Percentiles rank a stretch among this genome's conserved stretches.
Evolutionary conservation across 2,329 filamentous ascomycete species (phyloP).

Genomic region (Graphilbum sp.): DNA sequence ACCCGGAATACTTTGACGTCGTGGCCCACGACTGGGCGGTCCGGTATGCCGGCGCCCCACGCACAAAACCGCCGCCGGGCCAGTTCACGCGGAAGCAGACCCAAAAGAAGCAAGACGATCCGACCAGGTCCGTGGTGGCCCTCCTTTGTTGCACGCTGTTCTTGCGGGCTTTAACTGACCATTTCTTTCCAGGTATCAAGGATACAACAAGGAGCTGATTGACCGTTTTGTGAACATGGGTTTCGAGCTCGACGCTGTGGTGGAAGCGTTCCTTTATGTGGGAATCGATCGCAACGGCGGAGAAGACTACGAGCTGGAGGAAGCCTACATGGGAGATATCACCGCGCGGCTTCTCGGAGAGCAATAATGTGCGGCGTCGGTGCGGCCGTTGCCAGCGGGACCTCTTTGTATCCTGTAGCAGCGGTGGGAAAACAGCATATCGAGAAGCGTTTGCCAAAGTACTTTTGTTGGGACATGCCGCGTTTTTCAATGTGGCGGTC

Average conservation of each 20-base stretch:
- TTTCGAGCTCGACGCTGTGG: conserved; percentile 74
- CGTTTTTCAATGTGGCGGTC: too few species aligned
- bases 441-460: too few species aligned
- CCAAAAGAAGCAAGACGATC: conserved; percentile 36
- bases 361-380: conserved; percentile 33
- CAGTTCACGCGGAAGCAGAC: conserved; percentile 33
- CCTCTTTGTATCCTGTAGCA: too few species aligned
- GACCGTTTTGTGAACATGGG: conserved; percentile 82
- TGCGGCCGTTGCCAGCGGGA: too few species aligned
- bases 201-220: conserved; percentile 72
- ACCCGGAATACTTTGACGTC: conserved; percentile 62
- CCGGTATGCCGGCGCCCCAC: conserved; percentile 61
- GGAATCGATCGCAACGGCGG: conserved; percentile 67
- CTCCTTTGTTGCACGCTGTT: too few species aligned
- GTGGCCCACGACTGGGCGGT: conserved; percentile 87
- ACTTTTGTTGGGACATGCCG: too few species aligned
- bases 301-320: conserved; percentile 71
- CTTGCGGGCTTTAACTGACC: too few species aligned
- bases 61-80: conserved; percentile 18
- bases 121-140: conserved; percentile 23
- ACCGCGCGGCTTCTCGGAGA: conserved; percentile 75
- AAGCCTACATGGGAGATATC: conserved; percentile 80
- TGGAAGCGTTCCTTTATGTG: conserved; percentile 65
- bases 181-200: conserved; percentile 63
- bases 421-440: too few species aligned